A percentile compares a stretch with the other conserved stretches of the same genome.
Evolutionary conservation across 202 grass and related monocot species (phyloP).

Genomic region (Hordeum pubiflorum): DNA sequence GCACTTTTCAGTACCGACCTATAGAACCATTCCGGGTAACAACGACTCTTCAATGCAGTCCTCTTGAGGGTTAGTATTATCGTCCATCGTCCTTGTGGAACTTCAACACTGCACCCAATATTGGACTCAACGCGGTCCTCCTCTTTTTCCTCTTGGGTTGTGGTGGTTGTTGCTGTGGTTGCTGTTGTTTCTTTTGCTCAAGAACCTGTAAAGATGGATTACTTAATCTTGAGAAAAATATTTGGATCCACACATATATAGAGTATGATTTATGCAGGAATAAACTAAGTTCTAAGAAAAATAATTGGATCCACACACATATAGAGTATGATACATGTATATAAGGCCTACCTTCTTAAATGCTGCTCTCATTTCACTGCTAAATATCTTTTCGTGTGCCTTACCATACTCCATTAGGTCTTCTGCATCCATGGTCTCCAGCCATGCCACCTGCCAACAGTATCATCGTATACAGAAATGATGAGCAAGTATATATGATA

Average conservation of each 20-base stretch:
- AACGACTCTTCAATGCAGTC: not conserved
- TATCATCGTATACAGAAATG: not conserved
- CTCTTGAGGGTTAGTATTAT: not conserved
- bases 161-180: not conserved
- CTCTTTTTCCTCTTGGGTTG: not conserved
- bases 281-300: not conserved
- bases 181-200: not conserved
- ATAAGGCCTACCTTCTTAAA: not conserved
- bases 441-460: not conserved
- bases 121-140: not conserved
- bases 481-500: not conserved
- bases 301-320: no score
- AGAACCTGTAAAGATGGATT: not conserved
- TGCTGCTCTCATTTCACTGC: not conserved
- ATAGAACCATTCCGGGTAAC: not conserved
- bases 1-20: not conserved
- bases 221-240: not conserved
- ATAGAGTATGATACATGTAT: not conserved
- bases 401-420: not conserved
- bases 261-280: not conserved
- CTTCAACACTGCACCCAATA: slow-evolving; percentile 32
- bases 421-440: slow-evolving; percentile 3
- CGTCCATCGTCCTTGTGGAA: slow-evolving; percentile 30
- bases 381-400: not conserved
- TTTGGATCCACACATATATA: not conserved